Evolutionary conservation across 148 eudicot species (phyloP).

Genomic region (Cornus florida): DNA sequence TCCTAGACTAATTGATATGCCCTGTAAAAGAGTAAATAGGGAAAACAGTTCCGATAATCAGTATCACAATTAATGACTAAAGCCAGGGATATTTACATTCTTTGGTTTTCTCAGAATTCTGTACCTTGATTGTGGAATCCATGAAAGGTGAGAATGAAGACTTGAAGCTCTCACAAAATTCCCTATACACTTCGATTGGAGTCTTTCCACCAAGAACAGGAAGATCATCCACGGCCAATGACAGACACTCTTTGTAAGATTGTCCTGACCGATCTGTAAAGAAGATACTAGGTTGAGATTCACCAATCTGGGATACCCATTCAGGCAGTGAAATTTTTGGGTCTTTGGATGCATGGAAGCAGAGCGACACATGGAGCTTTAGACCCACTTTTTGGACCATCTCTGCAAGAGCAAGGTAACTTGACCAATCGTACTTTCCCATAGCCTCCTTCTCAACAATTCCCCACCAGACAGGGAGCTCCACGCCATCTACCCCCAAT

Average conservation of each 20-base stretch:
- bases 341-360: constrained; percentile 66
- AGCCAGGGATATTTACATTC: not conserved
- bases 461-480: constrained; percentile 96
- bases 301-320: constrained; percentile 73
- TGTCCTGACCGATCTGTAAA: constrained; percentile 62
- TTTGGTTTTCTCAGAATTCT: not conserved
- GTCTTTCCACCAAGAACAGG: constrained; percentile 74
- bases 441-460: constrained; percentile 62
- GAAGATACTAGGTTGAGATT: constrained; percentile 52
- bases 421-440: constrained; percentile 80
- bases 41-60: not conserved
- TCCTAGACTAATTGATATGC: constrained; percentile 74
- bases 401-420: constrained; percentile 60
- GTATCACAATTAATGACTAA: not conserved
- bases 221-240: constrained; percentile 67
- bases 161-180: constrained; percentile 73
- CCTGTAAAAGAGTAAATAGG: constrained; percentile 38
- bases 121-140: constrained; percentile 86
- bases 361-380: constrained; percentile 57
- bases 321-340: constrained; percentile 61
- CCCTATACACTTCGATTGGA: constrained; percentile 66
- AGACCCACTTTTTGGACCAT: constrained; percentile 63
- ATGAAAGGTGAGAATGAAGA: constrained; percentile 50
- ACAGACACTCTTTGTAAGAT: constrained; percentile 59
- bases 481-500: constrained; percentile 86